A percentile compares a stretch with the other conserved stretches of the same genome.
Evolutionary conservation across 176 grass and related monocot species (phyloP).

Genomic region (maize (Zea mays)): Zm-B73-REFERENCE-NAM-5.0 NC_050098.1:60370001-60370500

Average conservation of each 20-base stretch:
- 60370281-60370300: neutral
- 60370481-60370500: neutral
- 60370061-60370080: slow-evolving; percentile 80
- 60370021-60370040: slow-evolving; percentile 97
- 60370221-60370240: neutral
- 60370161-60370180: slow-evolving; percentile 34
- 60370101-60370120: slow-evolving; percentile 65
- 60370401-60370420: neutral
- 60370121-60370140: slow-evolving; percentile 57
- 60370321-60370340: neutral
- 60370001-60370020: slow-evolving; percentile 89
- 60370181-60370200: slow-evolving; percentile 33
- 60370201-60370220: slow-evolving; percentile 1
- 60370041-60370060: slow-evolving; percentile 88
- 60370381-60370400: neutral
- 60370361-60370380: slow-evolving; percentile 2
- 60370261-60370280: slow-evolving; percentile 11
- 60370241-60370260: neutral
- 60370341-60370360: no score
- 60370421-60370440: neutral
- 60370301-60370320: neutral
- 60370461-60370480: neutral
- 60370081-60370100: slow-evolving; percentile 94
- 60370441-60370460: neutral
- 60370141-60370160: slow-evolving; percentile 33